These are phyloP conservation scores for Pythium folliculosum DNA, from an alignment of 352 stramenopile species.

Conservation along the genomic window DNA sequence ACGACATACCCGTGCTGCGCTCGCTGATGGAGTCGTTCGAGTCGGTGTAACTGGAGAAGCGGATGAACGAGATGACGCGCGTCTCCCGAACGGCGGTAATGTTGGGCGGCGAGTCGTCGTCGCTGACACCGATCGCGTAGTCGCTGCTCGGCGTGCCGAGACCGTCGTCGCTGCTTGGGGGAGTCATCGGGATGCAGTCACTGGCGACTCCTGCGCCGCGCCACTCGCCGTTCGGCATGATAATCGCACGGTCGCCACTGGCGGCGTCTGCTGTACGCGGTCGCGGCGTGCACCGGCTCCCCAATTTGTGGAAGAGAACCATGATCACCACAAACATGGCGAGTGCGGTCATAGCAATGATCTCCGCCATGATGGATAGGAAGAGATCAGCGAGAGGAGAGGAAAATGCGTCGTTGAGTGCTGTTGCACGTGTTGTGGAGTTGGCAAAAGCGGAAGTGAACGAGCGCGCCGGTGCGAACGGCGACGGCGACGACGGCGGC, in stretches of 20 bases:
- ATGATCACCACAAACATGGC: conserved; percentile 19
- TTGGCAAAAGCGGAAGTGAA: conserved; percentile 12
- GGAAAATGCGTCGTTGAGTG: not conserved
- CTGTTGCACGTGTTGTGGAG: not conserved
- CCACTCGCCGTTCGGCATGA: not conserved
- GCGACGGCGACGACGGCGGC: no score
- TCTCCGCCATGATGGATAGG: conserved; percentile 3
- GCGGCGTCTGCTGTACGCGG: not conserved
- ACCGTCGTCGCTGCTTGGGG: not conserved
- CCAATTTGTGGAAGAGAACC: conserved; percentile 24
- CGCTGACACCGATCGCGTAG: conserved; percentile 16
- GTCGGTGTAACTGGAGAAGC: conserved; percentile 26
- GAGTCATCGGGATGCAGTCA: not conserved
- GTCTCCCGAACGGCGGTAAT: not conserved
- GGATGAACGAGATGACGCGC: conserved; percentile 23
- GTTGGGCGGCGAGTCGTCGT: not conserved
- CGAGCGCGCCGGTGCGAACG: no score
- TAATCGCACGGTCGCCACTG: not conserved
- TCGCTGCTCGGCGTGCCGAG: not conserved
- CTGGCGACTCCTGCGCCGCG: not conserved
- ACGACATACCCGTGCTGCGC: conserved; percentile 17
- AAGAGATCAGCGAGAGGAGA: not conserved
- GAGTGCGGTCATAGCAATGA: not conserved
- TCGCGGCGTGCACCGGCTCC: conserved; percentile 3
- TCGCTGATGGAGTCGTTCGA: conserved; percentile 20